These are phyloP conservation scores for Rhizophagus clarus DNA, from an alignment of 192 early-diverging fungal species.

Conservation along the genomic window DNA sequence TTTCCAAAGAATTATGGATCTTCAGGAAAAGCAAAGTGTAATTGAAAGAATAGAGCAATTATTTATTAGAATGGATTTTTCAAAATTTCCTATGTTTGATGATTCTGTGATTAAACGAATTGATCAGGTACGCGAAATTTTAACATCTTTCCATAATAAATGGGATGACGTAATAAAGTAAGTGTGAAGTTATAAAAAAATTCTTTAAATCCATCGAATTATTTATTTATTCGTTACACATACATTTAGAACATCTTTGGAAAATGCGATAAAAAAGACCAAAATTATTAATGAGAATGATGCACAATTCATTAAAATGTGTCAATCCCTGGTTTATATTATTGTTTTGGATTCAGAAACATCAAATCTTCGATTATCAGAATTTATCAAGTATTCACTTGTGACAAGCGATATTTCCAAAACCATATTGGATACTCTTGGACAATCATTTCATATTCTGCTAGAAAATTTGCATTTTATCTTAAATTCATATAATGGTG, in stretches of 20 bases:
- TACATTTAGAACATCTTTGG: not conserved
- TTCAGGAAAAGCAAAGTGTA: not conserved
- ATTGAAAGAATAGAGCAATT: not conserved
- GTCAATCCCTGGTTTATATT: not conserved
- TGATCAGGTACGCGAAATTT: not conserved
- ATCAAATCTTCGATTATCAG: conserved; percentile 1
- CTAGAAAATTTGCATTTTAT: not conserved
- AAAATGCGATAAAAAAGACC: not conserved
- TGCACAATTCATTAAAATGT: not conserved
- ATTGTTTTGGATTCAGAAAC: not conserved
- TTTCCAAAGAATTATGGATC: not conserved
- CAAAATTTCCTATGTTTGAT: not conserved
- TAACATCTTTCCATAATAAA: not conserved
- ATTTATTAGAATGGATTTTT: not conserved
- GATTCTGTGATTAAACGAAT: not conserved
- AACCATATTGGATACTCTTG: not conserved
- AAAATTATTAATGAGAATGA: not conserved
- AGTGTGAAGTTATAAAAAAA: not conserved
- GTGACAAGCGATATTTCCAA: not conserved
- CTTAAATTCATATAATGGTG: not conserved
- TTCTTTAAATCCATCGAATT: not conserved
- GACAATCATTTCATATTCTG: not conserved
- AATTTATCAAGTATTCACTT: not conserved
- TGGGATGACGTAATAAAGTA: not conserved
- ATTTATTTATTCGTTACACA: not conserved